Conservation (phyloP, 352 stramenopile genomes). For the Thalassiosira exigua region DNA sequence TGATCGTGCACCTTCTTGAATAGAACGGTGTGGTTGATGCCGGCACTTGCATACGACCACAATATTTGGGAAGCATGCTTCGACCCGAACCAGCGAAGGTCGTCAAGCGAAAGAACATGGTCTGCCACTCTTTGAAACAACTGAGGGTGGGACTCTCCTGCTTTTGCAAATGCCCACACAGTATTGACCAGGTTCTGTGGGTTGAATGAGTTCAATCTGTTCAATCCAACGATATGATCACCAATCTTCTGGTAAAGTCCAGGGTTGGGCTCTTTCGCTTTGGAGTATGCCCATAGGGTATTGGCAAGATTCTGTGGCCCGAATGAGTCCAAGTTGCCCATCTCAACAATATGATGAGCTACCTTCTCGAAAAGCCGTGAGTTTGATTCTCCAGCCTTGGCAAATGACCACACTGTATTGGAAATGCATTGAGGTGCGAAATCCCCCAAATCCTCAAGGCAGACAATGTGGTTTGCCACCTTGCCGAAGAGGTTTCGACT, state of each 20-base stretch:
- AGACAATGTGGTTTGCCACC: constrained; percentile 5
- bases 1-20: too few relatives aligned
- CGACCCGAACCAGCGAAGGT: constrained; percentile 31
- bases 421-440: not conserved
- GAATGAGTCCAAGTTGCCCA: not conserved
- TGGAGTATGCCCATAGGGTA: constrained; percentile 1
- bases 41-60: not conserved
- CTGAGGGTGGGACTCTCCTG: not conserved
- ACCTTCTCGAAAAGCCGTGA: constrained; percentile 4
- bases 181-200: constrained; percentile 6
- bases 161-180: constrained; percentile 9
- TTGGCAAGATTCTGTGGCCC: constrained; percentile 1
- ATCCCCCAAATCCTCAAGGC: not conserved
- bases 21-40: not conserved
- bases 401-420: constrained; percentile 12
- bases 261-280: not conserved
- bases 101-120: not conserved
- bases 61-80: not conserved
- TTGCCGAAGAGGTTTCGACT: constrained; percentile 1
- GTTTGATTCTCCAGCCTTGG: too few relatives aligned
- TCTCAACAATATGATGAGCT: not conserved
- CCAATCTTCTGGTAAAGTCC: not conserved
- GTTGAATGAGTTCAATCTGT: not conserved
- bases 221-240: not conserved
- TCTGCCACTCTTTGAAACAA: constrained; percentile 1